Base-by-base conservation (phyloP, 345 rosid species). In the Rhodamnia argentea region DNA sequence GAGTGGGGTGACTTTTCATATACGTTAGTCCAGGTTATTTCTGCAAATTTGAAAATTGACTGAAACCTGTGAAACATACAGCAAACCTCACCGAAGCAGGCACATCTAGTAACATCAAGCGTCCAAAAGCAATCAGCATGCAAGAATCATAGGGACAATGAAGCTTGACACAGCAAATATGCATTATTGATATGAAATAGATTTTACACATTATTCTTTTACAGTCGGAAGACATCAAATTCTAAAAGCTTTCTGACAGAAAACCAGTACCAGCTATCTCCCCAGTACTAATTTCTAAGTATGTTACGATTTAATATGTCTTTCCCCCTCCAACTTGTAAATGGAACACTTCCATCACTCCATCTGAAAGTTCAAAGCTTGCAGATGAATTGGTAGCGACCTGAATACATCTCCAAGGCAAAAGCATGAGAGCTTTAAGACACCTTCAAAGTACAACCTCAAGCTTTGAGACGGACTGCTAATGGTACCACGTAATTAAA, bases 1-100 rank as follows among this genome's bases (percentile, higher is more conserved):
- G n/a, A 64, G 81, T 32, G 23, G 32, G 85, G 75, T 4, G 81
- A 40, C 83, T 84, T 89, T 81, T 92, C 92, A 87, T 89, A 92
- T 32, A 92, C 5, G 55, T 89, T 88, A 53, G 86, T 87, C 89
- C 88, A 88, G 13, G 15, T 37, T 32, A 88, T 22, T 88, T 90
- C 95, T 95, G 84, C 76, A 90, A 57, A 87, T 70, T 70, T 70
- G 81, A 70, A 70, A 70, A 32, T 37, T 70, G 47, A 42, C 78
- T 7, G 32, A 84, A 84, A 47, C 55, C 55, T 60, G 76, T 56
- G 50, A 62, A 82, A 82, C 52, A 37, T 27, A 54, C 52, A 76
- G 60, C 54, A 47, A 55, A 42, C 82, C 42, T 85, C 37, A 85
- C 50, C 29, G 56, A 57, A 37, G 42, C 16, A 84, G 52, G 18